Evolutionary conservation across 176 grass and related monocot genomes (phyloP), one percentile per base, ranked within the genome.

Genomic region (Bromus sterilis): DNA sequence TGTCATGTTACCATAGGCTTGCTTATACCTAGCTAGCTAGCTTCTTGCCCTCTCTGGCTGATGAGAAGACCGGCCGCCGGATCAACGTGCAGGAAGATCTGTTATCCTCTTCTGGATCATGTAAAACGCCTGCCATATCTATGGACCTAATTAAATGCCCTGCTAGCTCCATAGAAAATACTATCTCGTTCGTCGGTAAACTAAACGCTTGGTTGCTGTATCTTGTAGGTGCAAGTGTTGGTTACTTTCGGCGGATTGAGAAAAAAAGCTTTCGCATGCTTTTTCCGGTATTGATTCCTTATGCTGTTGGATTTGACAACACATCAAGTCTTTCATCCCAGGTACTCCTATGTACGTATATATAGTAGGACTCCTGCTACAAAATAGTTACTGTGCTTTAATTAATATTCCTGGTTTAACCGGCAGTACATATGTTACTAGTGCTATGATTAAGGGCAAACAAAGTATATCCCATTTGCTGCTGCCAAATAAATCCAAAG

Each of bases 401-500:
- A 35, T 56, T 76, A 64, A 49, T 30, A 13, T 35, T 73, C 11
- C 0, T 16, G 30, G 11, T 30, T 80, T 67, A 86, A 26, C 12
- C 2, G 15, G 16, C 7, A 15, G 20, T 68, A n/a, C n/a, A n/a
- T n/a, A 57, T 59, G 56, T 56, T 57, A 32, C 25, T 81, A 28
- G 11, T n/a, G 13, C 46, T 67, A 39, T 66, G 80, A 60, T 59
- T 74, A 59, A 25, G 46, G 41, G 70, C 70, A 70, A 81, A 53
- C 62, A 28, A 71, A 21, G n/a, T n/a, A n/a, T 36, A 32, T 77
- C 58, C 56, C 65, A 37, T 80, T 48, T 76, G 40, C 51, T 70
- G 32, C 82, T 55, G 20, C 23, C 31, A 11, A 11, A 21, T 70
- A 85, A 56, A 77, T 77, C 77, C 87, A 85, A 76, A 88, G 81